Evolutionary conservation across 139 green algal genomes (phyloP), one percentile per base, ranked within the genome.

Genomic region (Coccomyxa sp.): DNA sequence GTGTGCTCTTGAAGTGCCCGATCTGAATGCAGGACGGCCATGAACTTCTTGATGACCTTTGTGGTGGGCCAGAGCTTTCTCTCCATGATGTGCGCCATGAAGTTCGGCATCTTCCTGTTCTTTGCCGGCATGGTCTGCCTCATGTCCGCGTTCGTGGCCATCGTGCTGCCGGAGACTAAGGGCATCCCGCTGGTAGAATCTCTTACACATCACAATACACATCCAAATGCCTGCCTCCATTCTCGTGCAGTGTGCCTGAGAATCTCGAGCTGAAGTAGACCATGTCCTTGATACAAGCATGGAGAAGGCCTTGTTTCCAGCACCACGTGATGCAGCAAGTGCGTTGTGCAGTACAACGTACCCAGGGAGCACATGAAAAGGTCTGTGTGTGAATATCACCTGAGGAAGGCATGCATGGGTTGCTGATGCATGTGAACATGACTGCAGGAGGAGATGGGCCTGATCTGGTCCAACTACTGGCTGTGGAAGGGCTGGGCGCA

Each of bases 121-220:
- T 78, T 64, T 64, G 78, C 72, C 33, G 44, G 41, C 78, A 79
- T 54, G 35, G 83, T 91, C 33, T 37, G 86, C 33, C 70, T 91
- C 36, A 91, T 91, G 86, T 91, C 88, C 27, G 5, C 88, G 16
- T 90, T 85, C 41, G 78, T 86, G 1, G 54, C 78, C 39, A 68
- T 90, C 27, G 86, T 86, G 54, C 39, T 90, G n/a, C 88, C 88
- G 50, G 50, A 64, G 50, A 64, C 50, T 22, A 64, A 64, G 50
- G 50, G 50, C 50, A 64, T 64, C 50, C 50, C 50, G 22, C 50
- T 64, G 50, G 50, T 64, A 7, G 27, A 22, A 18, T 64, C 50
- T 22, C 50, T 22, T n/a, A n/a, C n/a, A n/a, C n/a, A n/a, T n/a
- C n/a, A n/a, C n/a, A n/a, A n/a, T n/a, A n/a, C n/a, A n/a, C n/a